Conservation (phyloP, 495 filamentous ascomycete genomes). For the Parmelia sp. region DNA sequence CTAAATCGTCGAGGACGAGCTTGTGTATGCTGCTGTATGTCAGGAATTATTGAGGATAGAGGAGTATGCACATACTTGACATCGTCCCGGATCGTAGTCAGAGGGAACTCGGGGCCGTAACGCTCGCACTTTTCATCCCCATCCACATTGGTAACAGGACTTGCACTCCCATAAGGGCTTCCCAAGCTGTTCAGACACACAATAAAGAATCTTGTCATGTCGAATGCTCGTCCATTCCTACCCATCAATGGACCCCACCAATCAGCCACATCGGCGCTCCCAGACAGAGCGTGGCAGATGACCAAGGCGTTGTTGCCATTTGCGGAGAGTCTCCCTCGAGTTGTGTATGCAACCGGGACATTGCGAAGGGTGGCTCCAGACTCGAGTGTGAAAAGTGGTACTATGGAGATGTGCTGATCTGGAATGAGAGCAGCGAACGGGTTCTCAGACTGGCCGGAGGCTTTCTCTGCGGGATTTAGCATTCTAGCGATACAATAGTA, state of each 20-base stretch:
- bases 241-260: slow-evolving; percentile 98
- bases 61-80: slow-evolving; percentile 59
- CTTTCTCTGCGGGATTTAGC: slow-evolving; percentile 62
- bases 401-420: slow-evolving; percentile 73
- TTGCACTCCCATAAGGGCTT: slow-evolving; percentile 93
- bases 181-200: slow-evolving; percentile 94
- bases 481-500: slow-evolving; percentile 19
- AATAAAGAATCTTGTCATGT: slow-evolving; percentile 86
- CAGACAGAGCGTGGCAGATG: slow-evolving; percentile 94
- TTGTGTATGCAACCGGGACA: slow-evolving; percentile 91
- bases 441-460: slow-evolving; percentile 75
- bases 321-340: slow-evolving; percentile 67
- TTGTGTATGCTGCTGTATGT: slow-evolving; percentile 67
- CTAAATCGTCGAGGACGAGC: slow-evolving; percentile 80
- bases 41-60: slow-evolving; percentile 19
- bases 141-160: slow-evolving; percentile 84
- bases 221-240: slow-evolving; percentile 83
- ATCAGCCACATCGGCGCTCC: slow-evolving; percentile 91
- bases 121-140: slow-evolving; percentile 63
- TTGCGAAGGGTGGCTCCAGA: slow-evolving; percentile 81
- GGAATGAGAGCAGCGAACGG: slow-evolving; percentile 82
- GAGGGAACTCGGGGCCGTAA: slow-evolving; percentile 93
- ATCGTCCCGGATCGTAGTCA: slow-evolving; percentile 93
- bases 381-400: slow-evolving; percentile 89
- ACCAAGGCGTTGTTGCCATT: slow-evolving; percentile 85